These are phyloP conservation scores for Morella rubra DNA, from an alignment of 306 rosid species.

Conservation along the genomic window DNA sequence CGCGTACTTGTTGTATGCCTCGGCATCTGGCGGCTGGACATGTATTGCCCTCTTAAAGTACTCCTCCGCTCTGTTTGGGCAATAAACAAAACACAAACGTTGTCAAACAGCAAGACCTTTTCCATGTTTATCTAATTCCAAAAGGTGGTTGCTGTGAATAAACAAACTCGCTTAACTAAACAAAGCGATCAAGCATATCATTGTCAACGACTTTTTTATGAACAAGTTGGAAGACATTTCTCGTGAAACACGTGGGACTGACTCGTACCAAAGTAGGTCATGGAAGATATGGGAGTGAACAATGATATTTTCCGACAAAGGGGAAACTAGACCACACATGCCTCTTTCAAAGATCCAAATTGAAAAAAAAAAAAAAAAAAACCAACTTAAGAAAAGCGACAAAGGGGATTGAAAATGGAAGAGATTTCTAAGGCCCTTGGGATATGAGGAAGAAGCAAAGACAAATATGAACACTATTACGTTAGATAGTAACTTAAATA, in stretches of 20 bases:
- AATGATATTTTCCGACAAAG: constrained; percentile 4
- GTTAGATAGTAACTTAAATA: not conserved
- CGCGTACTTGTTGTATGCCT: constrained; percentile 78
- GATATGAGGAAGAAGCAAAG: not conserved
- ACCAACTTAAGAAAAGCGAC: constrained; percentile 2
- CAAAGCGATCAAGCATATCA: too few relatives aligned
- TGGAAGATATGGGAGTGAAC: not conserved
- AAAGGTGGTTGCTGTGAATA: too few relatives aligned
- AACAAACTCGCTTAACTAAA: too few relatives aligned
- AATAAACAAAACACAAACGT: constrained; percentile 11
- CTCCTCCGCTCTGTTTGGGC: constrained; percentile 71
- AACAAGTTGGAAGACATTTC: constrained; percentile 23
- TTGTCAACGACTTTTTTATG: constrained; percentile 21
- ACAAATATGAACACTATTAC: not conserved
- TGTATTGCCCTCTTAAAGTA: constrained; percentile 69
- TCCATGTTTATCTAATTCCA: too few relatives aligned
- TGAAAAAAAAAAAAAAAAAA: not conserved
- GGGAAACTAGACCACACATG: constrained; percentile 38
- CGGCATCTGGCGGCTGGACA: constrained; percentile 73
- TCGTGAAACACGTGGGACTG: constrained; percentile 32
- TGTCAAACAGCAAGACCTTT: constrained; percentile 12
- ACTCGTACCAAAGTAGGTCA: constrained; percentile 29
- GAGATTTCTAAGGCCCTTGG: not conserved
- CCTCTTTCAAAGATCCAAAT: constrained; percentile 13
- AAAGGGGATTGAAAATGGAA: constrained; percentile 1